Percentiles rank a stretch among this genome's conserved stretches.
These are phyloP conservation scores for Choricystis sp. DNA, from an alignment of 139 green algal species.

Conservation along the genomic window DNA sequence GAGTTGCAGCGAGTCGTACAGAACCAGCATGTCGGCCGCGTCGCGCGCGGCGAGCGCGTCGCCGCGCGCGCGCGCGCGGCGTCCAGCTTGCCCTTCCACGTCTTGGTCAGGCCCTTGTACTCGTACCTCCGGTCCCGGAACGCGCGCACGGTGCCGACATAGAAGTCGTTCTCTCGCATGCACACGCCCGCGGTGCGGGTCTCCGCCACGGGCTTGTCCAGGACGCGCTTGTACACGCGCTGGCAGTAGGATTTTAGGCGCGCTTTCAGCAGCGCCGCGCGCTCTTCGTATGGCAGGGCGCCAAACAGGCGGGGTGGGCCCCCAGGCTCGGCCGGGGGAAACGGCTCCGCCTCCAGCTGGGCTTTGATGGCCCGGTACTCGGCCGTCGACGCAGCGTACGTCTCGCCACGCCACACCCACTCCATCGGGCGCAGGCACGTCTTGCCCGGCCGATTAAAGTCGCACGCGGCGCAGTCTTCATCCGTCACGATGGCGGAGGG, in stretches of 20 bases:
- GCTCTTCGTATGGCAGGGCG: constrained; percentile 43
- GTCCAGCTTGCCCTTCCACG: constrained; percentile 80
- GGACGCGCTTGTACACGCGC: constrained; percentile 87
- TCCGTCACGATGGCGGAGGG: constrained; percentile 68
- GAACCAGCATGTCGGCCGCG: constrained; percentile 72
- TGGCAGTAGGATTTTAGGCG: constrained; percentile 90
- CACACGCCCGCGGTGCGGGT: constrained; percentile 65
- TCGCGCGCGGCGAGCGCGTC: constrained; percentile 44
- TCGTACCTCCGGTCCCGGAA: constrained; percentile 94
- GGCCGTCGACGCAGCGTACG: constrained; percentile 39
- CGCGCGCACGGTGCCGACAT: constrained; percentile 86
- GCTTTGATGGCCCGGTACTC: constrained; percentile 72
- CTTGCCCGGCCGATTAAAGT: constrained; percentile 89
- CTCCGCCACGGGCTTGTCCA: constrained; percentile 88
- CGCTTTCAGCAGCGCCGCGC: constrained; percentile 62
- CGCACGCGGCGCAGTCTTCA: constrained; percentile 80
- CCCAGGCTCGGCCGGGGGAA: constrained; percentile 27
- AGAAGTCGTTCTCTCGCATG: constrained; percentile 93
- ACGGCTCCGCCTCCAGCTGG: constrained; percentile 61
- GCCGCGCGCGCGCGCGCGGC: constrained; percentile 30
- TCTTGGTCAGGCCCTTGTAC: constrained; percentile 96
- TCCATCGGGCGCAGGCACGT: constrained; percentile 86
- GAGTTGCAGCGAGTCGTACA: constrained; percentile 90
- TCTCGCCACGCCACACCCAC: constrained; percentile 92
- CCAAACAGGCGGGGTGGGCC: constrained; percentile 13